These are phyloP conservation scores for Amanita thiersii DNA, from an alignment of 768 basidiomycete species.

Conservation along the genomic window DNA sequence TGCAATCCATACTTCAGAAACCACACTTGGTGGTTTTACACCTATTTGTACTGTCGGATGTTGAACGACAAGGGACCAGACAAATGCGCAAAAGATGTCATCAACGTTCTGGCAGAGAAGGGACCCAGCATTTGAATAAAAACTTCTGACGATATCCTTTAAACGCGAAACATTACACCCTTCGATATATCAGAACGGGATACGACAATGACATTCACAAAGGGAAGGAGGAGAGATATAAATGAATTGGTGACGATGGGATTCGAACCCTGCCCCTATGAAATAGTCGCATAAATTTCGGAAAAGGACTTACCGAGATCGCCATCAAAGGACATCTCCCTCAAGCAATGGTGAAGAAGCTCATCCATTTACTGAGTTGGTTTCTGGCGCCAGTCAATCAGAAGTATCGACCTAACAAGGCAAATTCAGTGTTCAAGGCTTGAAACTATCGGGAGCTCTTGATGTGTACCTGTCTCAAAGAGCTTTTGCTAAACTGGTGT, in stretches of 20 bases:
- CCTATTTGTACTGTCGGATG: constrained; percentile 76
- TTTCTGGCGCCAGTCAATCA: no score
- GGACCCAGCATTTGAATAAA: constrained; percentile 41
- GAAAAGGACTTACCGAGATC: constrained; percentile 64
- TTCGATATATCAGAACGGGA: constrained; percentile 23
- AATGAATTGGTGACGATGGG: constrained; percentile 22
- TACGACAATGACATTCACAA: neutral
- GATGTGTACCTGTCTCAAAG: no score
- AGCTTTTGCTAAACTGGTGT: no score
- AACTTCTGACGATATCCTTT: constrained; percentile 59
- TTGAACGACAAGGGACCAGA: constrained; percentile 74
- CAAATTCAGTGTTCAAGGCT: no score
- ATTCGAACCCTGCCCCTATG: constrained; percentile 33
- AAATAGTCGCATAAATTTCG: constrained; percentile 24
- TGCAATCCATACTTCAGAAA: constrained; percentile 70
- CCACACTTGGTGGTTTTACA: constrained; percentile 46
- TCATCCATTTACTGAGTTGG: constrained; percentile 62
- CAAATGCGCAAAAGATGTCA: constrained; percentile 67
- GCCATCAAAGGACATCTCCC: constrained; percentile 85
- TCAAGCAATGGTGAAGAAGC: constrained; percentile 74
- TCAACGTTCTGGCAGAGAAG: constrained; percentile 53
- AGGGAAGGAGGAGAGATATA: constrained; percentile 12
- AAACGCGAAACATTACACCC: constrained; percentile 72
- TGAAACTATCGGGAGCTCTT: no score
- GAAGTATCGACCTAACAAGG: no score